Conservation (phyloP, 2,329 filamentous ascomycete genomes). For the Aureobasidium leucospermi region DNA sequence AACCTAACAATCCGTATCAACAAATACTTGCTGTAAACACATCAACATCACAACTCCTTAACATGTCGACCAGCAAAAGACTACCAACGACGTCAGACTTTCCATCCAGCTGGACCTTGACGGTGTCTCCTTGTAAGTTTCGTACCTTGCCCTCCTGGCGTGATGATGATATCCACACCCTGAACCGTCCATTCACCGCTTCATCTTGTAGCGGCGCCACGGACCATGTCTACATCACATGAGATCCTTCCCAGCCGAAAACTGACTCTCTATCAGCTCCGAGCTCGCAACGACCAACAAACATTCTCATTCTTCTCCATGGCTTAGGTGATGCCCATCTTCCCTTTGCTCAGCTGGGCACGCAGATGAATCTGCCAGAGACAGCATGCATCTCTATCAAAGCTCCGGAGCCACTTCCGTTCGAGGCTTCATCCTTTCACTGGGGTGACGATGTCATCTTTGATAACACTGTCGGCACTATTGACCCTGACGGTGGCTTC, state of each 20-base stretch:
- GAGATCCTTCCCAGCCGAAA: too few species aligned
- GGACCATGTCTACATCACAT: slow-evolving; percentile 8
- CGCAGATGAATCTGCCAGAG: slow-evolving; percentile 64
- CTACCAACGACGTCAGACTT: slow-evolving; percentile 39
- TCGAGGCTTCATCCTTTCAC: slow-evolving; percentile 58
- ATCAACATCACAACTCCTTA: neutral
- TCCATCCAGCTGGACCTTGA: slow-evolving; percentile 31
- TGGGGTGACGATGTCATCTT: slow-evolving; percentile 55
- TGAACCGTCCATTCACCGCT: slow-evolving; percentile 4
- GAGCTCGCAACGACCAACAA: slow-evolving; percentile 53
- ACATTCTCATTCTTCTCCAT: slow-evolving; percentile 75
- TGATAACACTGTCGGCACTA: slow-evolving; percentile 40
- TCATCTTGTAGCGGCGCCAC: neutral
- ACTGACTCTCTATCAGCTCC: slow-evolving; percentile 29
- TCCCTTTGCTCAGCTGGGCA: slow-evolving; percentile 63
- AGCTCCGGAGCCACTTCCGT: slow-evolving; percentile 61
- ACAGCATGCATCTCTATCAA: slow-evolving; percentile 69
- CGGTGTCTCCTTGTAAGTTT: slow-evolving; percentile 39
- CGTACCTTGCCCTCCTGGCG: neutral
- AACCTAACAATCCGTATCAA: neutral
- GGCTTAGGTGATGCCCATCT: slow-evolving; percentile 70
- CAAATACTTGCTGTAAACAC: neutral
- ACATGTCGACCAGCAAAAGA: slow-evolving; percentile 20
- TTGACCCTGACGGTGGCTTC: slow-evolving; percentile 51
- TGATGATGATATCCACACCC: neutral